Percentiles rank a stretch among this genome's conserved stretches.
Evolutionary conservation across 2,329 filamentous ascomycete genomes (phyloP).

Genomic region (Aureobasidium zeae): DNA sequence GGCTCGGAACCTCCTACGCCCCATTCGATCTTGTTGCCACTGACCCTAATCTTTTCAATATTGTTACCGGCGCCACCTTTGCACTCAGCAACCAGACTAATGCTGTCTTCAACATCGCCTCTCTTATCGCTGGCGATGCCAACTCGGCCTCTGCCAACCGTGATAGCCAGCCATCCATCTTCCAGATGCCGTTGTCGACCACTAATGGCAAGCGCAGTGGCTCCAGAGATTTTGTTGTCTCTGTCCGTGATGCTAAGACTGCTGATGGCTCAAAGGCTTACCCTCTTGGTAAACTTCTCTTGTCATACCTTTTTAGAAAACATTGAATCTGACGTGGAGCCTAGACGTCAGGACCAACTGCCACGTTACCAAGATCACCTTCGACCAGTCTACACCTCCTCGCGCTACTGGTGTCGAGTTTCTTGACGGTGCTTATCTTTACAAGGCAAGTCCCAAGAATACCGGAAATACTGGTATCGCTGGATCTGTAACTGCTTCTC

Average conservation of each 20-base stretch:
- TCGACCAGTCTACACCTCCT: slow-evolving; percentile 50
- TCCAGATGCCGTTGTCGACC: slow-evolving; percentile 50
- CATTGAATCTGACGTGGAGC: background rate
- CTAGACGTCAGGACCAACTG: slow-evolving; percentile 48
- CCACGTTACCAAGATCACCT: slow-evolving; percentile 56
- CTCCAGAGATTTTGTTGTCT: slow-evolving; percentile 47
- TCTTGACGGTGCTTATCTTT: slow-evolving; percentile 32
- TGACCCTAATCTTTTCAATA: slow-evolving; percentile 46
- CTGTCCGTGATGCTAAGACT: slow-evolving; percentile 40
- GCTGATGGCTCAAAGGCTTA: slow-evolving; percentile 45
- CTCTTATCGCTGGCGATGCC: slow-evolving; percentile 19
- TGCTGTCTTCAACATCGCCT: slow-evolving; percentile 5
- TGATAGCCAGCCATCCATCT: slow-evolving; percentile 41
- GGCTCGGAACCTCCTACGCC: slow-evolving; percentile 45
- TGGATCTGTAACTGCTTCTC: slow-evolving; percentile 35
- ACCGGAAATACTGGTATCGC: slow-evolving; percentile 27
- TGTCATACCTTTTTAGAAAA: background rate
- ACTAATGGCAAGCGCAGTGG: slow-evolving; percentile 41
- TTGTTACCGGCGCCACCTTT: slow-evolving; percentile 43
- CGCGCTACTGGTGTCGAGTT: slow-evolving; percentile 39
- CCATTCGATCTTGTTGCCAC: slow-evolving; percentile 43
- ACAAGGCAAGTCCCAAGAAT: slow-evolving; percentile 31
- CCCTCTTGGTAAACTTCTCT: slow-evolving; percentile 32
- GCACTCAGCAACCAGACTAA: slow-evolving; percentile 25
- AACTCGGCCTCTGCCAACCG: slow-evolving; percentile 40